Percentiles rank a stretch among this genome's conserved stretches.
phyloP scores from a whole-genome alignment of 768 basidiomycete species.

The Tricholoma terreum region DNA sequence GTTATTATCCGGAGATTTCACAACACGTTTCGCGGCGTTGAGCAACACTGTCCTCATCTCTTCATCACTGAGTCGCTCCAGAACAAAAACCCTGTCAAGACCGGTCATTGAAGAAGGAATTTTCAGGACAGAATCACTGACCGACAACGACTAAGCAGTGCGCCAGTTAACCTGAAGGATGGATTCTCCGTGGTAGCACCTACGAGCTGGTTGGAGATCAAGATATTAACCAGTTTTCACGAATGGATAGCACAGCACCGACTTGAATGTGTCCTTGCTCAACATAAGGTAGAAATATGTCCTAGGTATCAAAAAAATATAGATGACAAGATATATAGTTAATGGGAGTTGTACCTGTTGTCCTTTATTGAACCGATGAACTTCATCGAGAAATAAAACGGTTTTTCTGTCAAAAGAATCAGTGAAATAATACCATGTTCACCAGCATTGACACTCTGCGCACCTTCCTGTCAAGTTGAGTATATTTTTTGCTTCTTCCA shows the following conservation, averaged over 20 bases:
- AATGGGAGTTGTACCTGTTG: slow-evolving; percentile 48
- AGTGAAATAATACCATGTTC: background rate
- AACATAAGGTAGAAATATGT: slow-evolving; percentile 77
- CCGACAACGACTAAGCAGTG: slow-evolving; percentile 76
- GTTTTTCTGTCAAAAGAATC: slow-evolving; percentile 50
- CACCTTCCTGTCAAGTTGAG: slow-evolving; percentile 66
- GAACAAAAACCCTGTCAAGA: slow-evolving; percentile 63
- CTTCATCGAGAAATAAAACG: slow-evolving; percentile 78
- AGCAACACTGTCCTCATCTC: slow-evolving; percentile 58
- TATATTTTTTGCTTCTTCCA: slow-evolving; percentile 70
- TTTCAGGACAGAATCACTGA: slow-evolving; percentile 28
- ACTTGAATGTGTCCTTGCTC: slow-evolving; percentile 77
- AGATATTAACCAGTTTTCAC: background rate
- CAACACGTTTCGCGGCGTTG: slow-evolving; percentile 41
- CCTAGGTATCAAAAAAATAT: slow-evolving; percentile 36
- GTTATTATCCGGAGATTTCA: slow-evolving; percentile 12
- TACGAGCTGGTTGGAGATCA: slow-evolving; percentile 44
- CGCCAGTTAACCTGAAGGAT: slow-evolving; percentile 75
- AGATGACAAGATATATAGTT: background rate
- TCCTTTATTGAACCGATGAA: slow-evolving; percentile 74
- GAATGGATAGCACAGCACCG: slow-evolving; percentile 8
- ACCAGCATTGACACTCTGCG: slow-evolving; percentile 1
- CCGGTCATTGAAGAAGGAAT: slow-evolving; percentile 12
- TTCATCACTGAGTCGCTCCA: slow-evolving; percentile 63
- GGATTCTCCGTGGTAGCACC: slow-evolving; percentile 91